phyloP scores from a whole-genome alignment of 805 yeast genomes.

The Blastobotrys americana region DNA sequence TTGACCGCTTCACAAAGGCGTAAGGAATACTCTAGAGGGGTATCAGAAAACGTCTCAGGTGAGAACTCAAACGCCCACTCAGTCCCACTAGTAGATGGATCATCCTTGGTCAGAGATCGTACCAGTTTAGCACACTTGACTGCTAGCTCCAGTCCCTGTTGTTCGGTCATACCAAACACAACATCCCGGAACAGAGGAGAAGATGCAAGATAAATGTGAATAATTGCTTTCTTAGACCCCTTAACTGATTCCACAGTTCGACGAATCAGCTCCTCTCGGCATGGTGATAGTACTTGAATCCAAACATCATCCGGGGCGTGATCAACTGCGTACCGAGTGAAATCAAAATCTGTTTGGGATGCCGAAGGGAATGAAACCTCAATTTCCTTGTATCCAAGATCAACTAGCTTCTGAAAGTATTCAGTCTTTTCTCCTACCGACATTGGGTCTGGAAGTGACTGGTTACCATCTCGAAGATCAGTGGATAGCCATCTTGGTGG shows the following conservation, averaged over 20 bases:
- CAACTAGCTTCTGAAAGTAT: slow-evolving; percentile 60
- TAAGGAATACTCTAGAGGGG: slow-evolving; percentile 55
- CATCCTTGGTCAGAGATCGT: slow-evolving; percentile 62
- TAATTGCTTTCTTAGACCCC: slow-evolving; percentile 70
- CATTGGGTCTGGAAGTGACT: slow-evolving; percentile 83
- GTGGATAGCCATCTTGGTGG: slow-evolving; percentile 82
- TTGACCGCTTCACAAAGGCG: slow-evolving; percentile 69
- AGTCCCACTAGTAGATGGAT: slow-evolving; percentile 45
- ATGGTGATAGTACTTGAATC: slow-evolving; percentile 69
- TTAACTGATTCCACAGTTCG: slow-evolving; percentile 65
- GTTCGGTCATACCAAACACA: slow-evolving; percentile 53
- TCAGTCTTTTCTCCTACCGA: slow-evolving; percentile 67
- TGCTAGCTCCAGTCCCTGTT: slow-evolving; percentile 55
- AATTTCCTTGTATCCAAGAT: slow-evolving; percentile 73
- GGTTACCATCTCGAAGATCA: slow-evolving; percentile 79
- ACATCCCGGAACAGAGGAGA: slow-evolving; percentile 67
- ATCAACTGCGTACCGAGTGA: slow-evolving; percentile 67
- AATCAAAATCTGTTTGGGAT: slow-evolving; percentile 72
- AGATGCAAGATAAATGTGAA: slow-evolving; percentile 71
- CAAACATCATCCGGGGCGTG: slow-evolving; percentile 70
- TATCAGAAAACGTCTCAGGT: slow-evolving; percentile 73
- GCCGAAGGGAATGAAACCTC: slow-evolving; percentile 82
- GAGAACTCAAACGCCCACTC: slow-evolving; percentile 72
- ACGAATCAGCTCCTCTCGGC: slow-evolving; percentile 63
- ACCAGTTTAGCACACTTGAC: slow-evolving; percentile 57